These are phyloP conservation scores for Metarhizium humberi DNA, from an alignment of 2,329 filamentous ascomycete species.

Conservation along the genomic window DNA sequence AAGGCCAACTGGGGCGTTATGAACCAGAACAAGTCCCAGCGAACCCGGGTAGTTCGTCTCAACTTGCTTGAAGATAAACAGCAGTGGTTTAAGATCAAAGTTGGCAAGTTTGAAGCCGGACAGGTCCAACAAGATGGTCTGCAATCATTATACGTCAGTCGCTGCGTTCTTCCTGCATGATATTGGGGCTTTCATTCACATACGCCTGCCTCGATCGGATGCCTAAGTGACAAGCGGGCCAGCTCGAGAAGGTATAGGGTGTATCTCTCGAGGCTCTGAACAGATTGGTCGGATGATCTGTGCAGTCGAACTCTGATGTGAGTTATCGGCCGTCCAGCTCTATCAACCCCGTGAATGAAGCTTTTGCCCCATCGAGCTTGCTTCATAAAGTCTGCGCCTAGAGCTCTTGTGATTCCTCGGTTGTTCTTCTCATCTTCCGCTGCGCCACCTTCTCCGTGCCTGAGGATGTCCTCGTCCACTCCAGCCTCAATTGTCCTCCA, in stretches of 20 bases:
- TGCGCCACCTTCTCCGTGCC: conserved; percentile 56
- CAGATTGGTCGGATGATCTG: conserved; percentile 64
- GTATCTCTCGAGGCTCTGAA: conserved; percentile 68
- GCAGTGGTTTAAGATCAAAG: conserved; percentile 88
- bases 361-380: conserved; percentile 81
- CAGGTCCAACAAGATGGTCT: conserved; percentile 49
- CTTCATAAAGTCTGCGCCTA: conserved; percentile 64
- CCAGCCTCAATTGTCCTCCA: conserved; percentile 73
- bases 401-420: conserved; percentile 52
- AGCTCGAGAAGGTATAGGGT: conserved; percentile 87
- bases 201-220: conserved; percentile 78
- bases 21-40: conserved; percentile 73
- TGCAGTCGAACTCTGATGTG: conserved; percentile 71
- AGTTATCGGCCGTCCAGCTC: conserved; percentile 69
- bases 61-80: conserved; percentile 95
- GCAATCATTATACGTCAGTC: conserved; percentile 33
- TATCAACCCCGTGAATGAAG: conserved; percentile 74
- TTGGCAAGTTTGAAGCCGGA: conserved; percentile 78
- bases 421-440: conserved; percentile 44
- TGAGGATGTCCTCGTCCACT: conserved; percentile 76
- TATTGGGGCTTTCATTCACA: conserved; percentile 24
- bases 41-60: conserved; percentile 91
- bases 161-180: neutral
- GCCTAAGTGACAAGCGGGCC: conserved; percentile 64
- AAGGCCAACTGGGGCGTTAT: conserved; percentile 89